Evolutionary conservation across 352 stramenopile species (phyloP), one percentile per base, ranked within the genome.

Genomic region (Thalassiosira ordinaria): DNA sequence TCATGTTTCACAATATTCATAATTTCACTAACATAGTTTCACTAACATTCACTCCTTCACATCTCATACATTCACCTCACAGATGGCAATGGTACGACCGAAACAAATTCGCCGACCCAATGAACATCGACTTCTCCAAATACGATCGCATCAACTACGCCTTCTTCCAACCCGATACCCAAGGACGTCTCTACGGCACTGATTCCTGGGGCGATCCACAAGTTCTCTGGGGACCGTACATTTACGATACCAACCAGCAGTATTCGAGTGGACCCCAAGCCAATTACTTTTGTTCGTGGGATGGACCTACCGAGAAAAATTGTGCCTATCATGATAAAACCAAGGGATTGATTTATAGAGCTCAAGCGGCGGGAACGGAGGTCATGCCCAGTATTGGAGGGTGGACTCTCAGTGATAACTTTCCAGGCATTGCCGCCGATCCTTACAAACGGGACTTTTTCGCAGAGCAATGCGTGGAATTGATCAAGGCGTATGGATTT

Each of bases 341-440:
- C 14, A 44, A 74, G 37, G 80, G 80, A 59, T 69, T 87, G 39
- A 85, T 87, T 26, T 72, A 78, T 24, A 18, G 41, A 11, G 49
- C 66, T 13, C 74, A 84, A 37, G 27, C 7, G 0, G 16, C 56
- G 27, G 75, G 80, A 44, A 67, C 52, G 59, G 51, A 87, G 37
- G 70, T 78, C 41, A 80, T 76, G 39, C 73, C 73, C 0, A 65
- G 44, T 26, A 78, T 85, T 47, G 80, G 80, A n/a, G 80, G 80
- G 18, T 87, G 80, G 80, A 87, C 74, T 6, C 37, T 87, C 9
- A 71, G 62, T 31, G 71, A 80, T 68, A 13, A 60, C 16, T 80
- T 74, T 35, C 27, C 37, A 44, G 71, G n/a, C 18, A 44, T 74
- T 31, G 60, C 71, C 13, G 49, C 60, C 14, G 55, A 22, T 51